Evolutionary conservation across 75 land plant genomes (phyloP), one percentile per base, ranked within the genome.

Genomic region (Sequoiadendron giganteum): DNA sequence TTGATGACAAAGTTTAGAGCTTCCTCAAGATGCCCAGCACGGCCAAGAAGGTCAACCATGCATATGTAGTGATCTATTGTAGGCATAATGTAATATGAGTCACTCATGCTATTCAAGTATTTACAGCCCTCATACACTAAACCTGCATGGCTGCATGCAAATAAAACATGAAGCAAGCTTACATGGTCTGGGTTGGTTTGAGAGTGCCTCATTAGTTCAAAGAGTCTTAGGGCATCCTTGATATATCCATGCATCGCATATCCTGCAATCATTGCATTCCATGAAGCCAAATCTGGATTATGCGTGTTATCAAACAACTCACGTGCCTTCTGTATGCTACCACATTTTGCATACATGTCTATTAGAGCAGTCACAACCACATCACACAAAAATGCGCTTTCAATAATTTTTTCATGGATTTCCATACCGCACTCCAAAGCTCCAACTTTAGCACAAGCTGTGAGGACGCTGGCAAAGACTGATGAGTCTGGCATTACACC

Each of bases 391-490:
- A 94, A 92, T 36, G 92, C 90, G 89, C 85, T 83, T 21, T 84
- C 88, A 39, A 92, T 65, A 16, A 85, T 75, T 80, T 89, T 89
- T 68, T 90, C 88, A 85, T 95, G 95, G 55, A 88, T 48, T 49
- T 88, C 89, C 83, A 77, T 87, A 42, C 94, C 95, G 0, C 72
- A 70, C 25, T 88, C 91, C 85, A 93, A 88, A 52, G 90, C 89
- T 48, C 91, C 95, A 73, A 89, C 82, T 28, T 88, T 92, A 0
- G 91, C 87, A 83, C 92, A 95, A 1, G 91, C 92, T 45, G 89
- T 90, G 58, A 95, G 72, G 73, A 95, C 21, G 73, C 90, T 88
- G 15, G 88, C 87, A 48, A 92, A 92, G 2, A 94, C 92, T 76
- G 89, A 85, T 34, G 90, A 90, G 86, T 95, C 92, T 9, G 94